Percentiles rank a stretch among this genome's conserved stretches.
These are phyloP conservation scores for Cladophialophora exuberans DNA, from an alignment of 2,329 filamentous ascomycete species.

Conservation along the genomic window DNA sequence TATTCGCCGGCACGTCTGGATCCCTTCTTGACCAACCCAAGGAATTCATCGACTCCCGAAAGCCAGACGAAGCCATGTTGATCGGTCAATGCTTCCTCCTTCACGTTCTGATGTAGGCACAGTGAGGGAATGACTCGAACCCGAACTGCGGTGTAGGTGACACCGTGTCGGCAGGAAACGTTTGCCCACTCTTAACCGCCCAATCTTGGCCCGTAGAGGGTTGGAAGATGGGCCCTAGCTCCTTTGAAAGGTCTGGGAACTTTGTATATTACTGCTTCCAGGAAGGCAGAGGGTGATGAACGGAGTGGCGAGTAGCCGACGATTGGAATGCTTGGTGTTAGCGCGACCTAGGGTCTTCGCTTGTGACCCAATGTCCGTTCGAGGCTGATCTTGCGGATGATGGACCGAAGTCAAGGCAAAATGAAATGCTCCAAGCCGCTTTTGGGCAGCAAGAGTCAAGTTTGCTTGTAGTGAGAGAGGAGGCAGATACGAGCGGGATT, in stretches of 20 bases:
- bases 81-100: slow-evolving; percentile 22
- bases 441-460: slow-evolving; percentile 6
- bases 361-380: slow-evolving; percentile 18
- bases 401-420: background rate
- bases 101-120: background rate
- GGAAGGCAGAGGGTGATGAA: slow-evolving; percentile 6
- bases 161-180: background rate
- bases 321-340: slow-evolving; percentile 6
- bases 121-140: slow-evolving; percentile 11
- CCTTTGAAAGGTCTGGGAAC: slow-evolving; percentile 2
- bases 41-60: slow-evolving; percentile 92
- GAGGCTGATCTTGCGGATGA: slow-evolving; percentile 18
- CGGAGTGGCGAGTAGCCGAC: slow-evolving; percentile 6
- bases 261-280: background rate
- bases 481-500: slow-evolving; percentile 3
- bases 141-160: slow-evolving; percentile 1
- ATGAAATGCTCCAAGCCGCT: background rate
- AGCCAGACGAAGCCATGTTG: slow-evolving; percentile 81
- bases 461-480: slow-evolving; percentile 18
- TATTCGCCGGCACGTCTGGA: slow-evolving; percentile 74
- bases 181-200: slow-evolving; percentile 17
- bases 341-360: slow-evolving; percentile 11
- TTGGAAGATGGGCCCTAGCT: slow-evolving; percentile 3
- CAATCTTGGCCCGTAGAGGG: background rate
- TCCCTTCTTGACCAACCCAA: slow-evolving; percentile 91